Base-by-base conservation (phyloP, 371 early-diverging fungal species). In the Rhizopus arrhizus region DNA sequence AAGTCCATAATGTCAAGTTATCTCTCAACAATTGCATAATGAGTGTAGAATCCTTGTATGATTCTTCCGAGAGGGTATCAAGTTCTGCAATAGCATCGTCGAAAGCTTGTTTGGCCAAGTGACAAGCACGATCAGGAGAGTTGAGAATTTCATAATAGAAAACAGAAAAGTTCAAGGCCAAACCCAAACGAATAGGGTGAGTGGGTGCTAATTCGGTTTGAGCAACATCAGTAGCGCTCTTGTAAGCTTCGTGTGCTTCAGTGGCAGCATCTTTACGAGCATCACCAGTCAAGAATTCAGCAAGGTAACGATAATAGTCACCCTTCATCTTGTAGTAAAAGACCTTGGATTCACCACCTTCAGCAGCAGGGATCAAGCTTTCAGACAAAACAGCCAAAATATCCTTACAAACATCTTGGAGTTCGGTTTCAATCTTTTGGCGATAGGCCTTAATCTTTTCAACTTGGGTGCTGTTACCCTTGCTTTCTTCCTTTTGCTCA, bases 101-200 rank as follows among this genome's bases (percentile, higher is more conserved):
- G 22, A 22, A 22, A 22, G 22, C 22, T 22, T 22, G 22, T 22
- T 22, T 22, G 22, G 22, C 22, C 22, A 22, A 22, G 22, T 22
- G 22, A 22, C 22, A 98, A 33, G 99, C 99, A 72, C 94, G 91
- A 79, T 97, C 98, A 57, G 97, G 95, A 36, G 97, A 93, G 88
- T 98, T 99, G 73, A 97, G 85, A 73, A 99, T 99, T 85, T 99
- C 99, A 80, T 98, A 99, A 91, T 97, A 97, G 86, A 99, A 99
- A 42, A 99, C 99, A n/a, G 99, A 99, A 86, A 97, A 99, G 93
- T 99, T 99, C 70, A 99, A 87, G 59, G 98, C 97, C 61, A 99
- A 89, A 55, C 99, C 99, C 49, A 99, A 92, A 65, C 99, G 96
- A 74, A 99, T 97, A 53, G 99, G 99, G 85, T 99, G 98, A 54